These are phyloP conservation scores for Fonsecaea nubica DNA, from an alignment of 2,329 filamentous ascomycete genomes.

Conservation along the genomic window DNA sequence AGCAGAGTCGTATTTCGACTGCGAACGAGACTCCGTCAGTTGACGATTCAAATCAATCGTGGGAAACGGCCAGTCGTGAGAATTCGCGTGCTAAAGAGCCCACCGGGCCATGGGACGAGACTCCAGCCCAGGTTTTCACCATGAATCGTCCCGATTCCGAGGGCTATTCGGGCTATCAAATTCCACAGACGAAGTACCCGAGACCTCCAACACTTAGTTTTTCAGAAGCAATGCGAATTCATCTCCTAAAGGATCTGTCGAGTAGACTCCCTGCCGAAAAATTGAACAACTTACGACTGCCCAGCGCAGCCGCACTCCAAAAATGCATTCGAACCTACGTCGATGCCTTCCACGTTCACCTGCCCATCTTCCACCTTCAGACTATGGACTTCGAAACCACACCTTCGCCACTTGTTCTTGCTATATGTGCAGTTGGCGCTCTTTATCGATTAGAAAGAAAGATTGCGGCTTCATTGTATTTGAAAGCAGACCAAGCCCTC, in stretches of 20 bases:
- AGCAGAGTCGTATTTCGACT: constrained; percentile 3
- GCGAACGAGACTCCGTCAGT: constrained; percentile 11
- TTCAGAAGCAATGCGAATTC: constrained; percentile 32
- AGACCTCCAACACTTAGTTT: constrained; percentile 26
- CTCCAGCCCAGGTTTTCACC: not conserved
- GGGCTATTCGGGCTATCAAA: not conserved
- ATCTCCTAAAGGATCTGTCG: constrained; percentile 31
- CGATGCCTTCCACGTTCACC: constrained; percentile 45
- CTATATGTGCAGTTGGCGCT: constrained; percentile 48
- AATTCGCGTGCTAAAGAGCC: not conserved
- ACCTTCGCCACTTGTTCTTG: constrained; percentile 44
- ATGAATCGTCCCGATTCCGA: constrained; percentile 12
- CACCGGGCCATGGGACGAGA: constrained; percentile 10
- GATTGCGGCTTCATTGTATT: constrained; percentile 39
- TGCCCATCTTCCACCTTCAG: constrained; percentile 46
- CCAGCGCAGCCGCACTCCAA: constrained; percentile 37
- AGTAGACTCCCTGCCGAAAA: constrained; percentile 20
- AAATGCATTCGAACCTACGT: constrained; percentile 44
- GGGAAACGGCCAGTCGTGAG: constrained; percentile 6
- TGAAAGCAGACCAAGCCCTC: constrained; percentile 30
- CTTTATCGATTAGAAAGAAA: constrained; percentile 45
- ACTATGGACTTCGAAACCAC: constrained; percentile 42
- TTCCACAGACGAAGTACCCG: constrained; percentile 11
- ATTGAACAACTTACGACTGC: constrained; percentile 24
- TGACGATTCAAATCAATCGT: constrained; percentile 12